Evolutionary conservation across 2,329 filamentous ascomycete genomes (phyloP), one percentile per base, ranked within the genome.

Genomic region (Blastomyces gilchristii): DNA sequence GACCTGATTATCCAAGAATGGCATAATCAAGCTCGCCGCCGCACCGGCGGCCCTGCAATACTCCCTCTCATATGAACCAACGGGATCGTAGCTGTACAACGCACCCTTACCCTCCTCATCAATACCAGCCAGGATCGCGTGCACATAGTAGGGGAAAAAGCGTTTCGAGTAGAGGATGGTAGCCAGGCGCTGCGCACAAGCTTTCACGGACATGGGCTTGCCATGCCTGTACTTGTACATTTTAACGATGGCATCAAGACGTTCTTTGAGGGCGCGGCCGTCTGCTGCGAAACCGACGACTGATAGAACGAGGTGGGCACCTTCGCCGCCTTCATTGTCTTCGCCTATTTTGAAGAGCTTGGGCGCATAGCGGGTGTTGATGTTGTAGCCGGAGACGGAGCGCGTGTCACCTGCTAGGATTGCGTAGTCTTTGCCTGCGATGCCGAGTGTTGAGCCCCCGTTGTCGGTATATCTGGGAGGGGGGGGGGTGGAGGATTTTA

Each of bases 141-240:
- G 87, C 64, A 95, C 90, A 78, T 99, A 99, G 85, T 96, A 99
- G 28, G 94, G 94, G 82, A 99, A 99, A 82, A 99, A 99, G 58
- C 94, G 90, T 82, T 97, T 97, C 77, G 87, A 83, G 82, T 99
- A 99, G 63, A 99, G 86, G 68, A 99, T 95, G 57, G 95, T 97
- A 50, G 90, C 93, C 65, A 99, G 83, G 63, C 93, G 87, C 79
- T 97, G 93, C 63, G 94, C 95, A 78, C 93, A 97, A 58, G 94
- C 94, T 72, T 90, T 88, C 72, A 97, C 89, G 67, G 85, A 88
- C 88, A 99, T 99, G 68, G 90, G 86, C 82, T 97, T 99, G 77
- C 91, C 91, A 77, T 97, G 93, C 76, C 95, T 91, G 82, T 97
- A 97, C 72, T 89, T 90, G 85, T 97, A 97, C 88, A 97, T 96